phyloP scores from a whole-genome alignment of 2,329 filamentous ascomycete species.

The Helotiales sp. region DNA sequence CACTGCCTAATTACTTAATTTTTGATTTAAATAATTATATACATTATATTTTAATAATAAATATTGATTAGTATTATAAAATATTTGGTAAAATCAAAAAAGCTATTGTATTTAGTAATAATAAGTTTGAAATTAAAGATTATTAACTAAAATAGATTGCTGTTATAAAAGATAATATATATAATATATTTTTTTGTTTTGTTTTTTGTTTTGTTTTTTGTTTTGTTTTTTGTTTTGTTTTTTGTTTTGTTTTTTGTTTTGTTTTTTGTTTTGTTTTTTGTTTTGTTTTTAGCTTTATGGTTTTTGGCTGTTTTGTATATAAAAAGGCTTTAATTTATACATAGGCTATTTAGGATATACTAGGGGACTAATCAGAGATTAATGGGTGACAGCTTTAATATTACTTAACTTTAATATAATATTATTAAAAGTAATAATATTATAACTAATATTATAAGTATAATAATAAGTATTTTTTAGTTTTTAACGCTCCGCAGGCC shows the following conservation, averaged over 20 bases:
- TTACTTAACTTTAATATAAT: too few species aligned
- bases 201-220: not conserved
- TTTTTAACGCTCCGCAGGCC: too few species aligned
- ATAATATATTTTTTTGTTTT: not conserved
- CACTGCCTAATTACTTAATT: not conserved
- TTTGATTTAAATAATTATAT: not conserved
- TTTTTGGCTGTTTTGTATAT: not conserved
- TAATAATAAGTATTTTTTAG: too few species aligned
- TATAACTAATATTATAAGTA: too few species aligned
- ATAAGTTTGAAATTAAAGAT: not conserved
- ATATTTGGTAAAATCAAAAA: not conserved
- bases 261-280: too few species aligned
- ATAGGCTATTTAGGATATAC: too few species aligned
- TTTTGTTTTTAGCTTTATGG: too few species aligned
- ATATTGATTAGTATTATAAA: not conserved
- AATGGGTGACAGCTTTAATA: too few species aligned
- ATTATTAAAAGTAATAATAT: too few species aligned
- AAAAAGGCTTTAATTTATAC: not conserved
- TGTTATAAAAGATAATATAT: not conserved
- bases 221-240: too few species aligned
- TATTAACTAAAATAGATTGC: conserved; percentile 1
- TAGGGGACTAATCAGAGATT: too few species aligned
- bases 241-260: too few species aligned
- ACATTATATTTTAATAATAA: not conserved
- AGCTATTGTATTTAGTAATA: not conserved